Conservation (phyloP, 306 rosid species). For the Inga oerstediana region DNA sequence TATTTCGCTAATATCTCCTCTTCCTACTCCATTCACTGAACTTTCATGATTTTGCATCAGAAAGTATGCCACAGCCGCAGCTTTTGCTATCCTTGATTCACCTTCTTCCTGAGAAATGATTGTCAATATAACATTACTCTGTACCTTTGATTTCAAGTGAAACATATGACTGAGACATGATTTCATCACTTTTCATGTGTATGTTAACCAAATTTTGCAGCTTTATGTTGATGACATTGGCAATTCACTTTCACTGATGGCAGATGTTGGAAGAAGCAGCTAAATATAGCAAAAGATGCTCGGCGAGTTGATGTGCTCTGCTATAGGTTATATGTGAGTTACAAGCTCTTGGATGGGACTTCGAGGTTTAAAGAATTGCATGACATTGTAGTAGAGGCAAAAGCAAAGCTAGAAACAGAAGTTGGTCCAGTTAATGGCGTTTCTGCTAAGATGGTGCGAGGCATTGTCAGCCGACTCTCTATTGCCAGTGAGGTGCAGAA, state of each 20-base stretch:
- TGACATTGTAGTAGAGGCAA: conserved; percentile 73
- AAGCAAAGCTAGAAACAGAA: conserved; percentile 79
- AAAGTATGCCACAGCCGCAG: not conserved
- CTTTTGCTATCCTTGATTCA: conserved; percentile 21
- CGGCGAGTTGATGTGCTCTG: conserved; percentile 91
- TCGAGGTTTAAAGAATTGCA: conserved; percentile 76
- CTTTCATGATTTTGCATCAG: conserved; percentile 15
- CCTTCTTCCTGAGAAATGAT: conserved; percentile 20
- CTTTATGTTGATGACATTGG: conserved; percentile 36
- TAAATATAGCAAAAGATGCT: conserved; percentile 82
- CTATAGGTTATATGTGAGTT: conserved; percentile 80
- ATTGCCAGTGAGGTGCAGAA: conserved; percentile 78
- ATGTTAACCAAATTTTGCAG: conserved; percentile 12
- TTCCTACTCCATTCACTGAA: not conserved
- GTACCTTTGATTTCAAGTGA: conserved; percentile 7
- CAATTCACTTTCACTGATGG: conserved; percentile 40
- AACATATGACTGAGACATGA: not conserved
- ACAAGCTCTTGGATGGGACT: conserved; percentile 83
- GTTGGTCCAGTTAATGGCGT: conserved; percentile 83
- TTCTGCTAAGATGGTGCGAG: conserved; percentile 90
- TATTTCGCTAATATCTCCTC: conserved; percentile 1
- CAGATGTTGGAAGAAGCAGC: conserved; percentile 95
- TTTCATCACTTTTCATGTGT: conserved; percentile 20
- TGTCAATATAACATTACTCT: conserved; percentile 1
- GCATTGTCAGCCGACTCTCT: conserved; percentile 94